These are phyloP conservation scores for Hemileia vastatrix DNA, from an alignment of 1,284 basidiomycete genomes.

Conservation along the genomic window DNA sequence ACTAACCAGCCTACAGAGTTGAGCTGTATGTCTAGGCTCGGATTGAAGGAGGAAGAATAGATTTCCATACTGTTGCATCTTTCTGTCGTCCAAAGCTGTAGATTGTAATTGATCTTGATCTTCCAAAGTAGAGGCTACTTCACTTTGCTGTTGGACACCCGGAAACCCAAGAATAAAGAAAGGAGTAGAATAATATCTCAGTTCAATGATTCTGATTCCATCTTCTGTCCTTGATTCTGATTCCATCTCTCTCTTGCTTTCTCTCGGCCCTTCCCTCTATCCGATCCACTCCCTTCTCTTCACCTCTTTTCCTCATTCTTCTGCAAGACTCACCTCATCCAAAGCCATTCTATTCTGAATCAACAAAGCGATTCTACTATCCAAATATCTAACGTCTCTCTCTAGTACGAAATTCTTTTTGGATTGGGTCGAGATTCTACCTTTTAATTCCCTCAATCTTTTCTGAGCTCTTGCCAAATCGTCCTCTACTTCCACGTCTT, in stretches of 20 bases:
- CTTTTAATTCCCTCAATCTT: conserved; percentile 36
- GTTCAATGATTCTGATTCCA: too few relatives aligned
- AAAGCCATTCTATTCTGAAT: conserved; percentile 66
- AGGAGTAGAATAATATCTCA: background rate
- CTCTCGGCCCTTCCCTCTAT: background rate
- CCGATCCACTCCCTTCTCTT: background rate
- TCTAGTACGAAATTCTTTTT: conserved; percentile 43
- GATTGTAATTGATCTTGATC: conserved; percentile 30
- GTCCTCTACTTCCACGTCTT: conserved; percentile 40
- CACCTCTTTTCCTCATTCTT: too few relatives aligned
- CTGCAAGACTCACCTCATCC: conserved; percentile 69
- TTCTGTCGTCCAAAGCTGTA: too few relatives aligned
- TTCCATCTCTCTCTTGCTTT: too few relatives aligned
- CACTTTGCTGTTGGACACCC: conserved; percentile 22
- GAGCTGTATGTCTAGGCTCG: conserved; percentile 41
- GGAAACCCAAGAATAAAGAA: background rate
- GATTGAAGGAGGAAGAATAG: conserved; percentile 41
- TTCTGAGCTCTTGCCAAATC: conserved; percentile 39
- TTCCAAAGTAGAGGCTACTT: conserved; percentile 38
- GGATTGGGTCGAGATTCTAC: conserved; percentile 37
- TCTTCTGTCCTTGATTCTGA: background rate
- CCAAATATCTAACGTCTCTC: conserved; percentile 41
- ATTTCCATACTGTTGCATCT: conserved; percentile 41
- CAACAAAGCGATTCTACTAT: conserved; percentile 42
- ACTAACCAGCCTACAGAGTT: conserved; percentile 39